Conservation (phyloP, 805 yeast species). For the Wickerhamiella dianesei region DNA sequence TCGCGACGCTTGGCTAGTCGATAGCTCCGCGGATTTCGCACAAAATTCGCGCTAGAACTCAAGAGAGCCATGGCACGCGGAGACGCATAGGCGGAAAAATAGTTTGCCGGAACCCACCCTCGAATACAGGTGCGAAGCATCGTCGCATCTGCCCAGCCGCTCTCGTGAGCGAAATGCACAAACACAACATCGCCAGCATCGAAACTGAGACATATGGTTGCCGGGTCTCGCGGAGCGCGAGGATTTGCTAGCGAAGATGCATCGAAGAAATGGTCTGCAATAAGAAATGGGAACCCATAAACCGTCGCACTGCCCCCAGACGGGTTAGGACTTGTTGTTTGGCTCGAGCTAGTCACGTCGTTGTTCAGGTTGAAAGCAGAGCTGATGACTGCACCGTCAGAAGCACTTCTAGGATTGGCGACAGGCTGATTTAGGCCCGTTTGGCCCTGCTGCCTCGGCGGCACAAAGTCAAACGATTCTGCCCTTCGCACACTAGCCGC, state of each 20-base stretch:
- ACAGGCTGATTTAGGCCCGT: background rate
- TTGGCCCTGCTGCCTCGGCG: background rate
- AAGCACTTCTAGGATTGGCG: background rate
- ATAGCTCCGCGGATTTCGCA: conserved; percentile 24
- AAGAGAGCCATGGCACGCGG: conserved; percentile 27
- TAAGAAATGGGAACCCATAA: conserved; percentile 22
- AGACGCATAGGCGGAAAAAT: conserved; percentile 27
- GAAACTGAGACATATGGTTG: conserved; percentile 25
- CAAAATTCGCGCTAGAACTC: conserved; percentile 25
- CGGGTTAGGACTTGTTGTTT: background rate
- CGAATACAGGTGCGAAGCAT: conserved; percentile 25
- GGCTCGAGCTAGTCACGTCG: background rate
- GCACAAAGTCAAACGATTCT: background rate
- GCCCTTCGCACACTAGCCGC: background rate
- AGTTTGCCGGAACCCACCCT: conserved; percentile 34
- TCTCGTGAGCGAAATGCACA: conserved; percentile 28
- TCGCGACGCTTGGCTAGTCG: conserved; percentile 5
- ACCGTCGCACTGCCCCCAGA: background rate
- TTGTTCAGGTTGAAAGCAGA: background rate
- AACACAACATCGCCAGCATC: conserved; percentile 26
- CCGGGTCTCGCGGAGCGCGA: conserved; percentile 21
- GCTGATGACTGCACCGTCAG: background rate
- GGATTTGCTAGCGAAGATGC: conserved; percentile 18
- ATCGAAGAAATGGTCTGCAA: conserved; percentile 26
- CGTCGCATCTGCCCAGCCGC: conserved; percentile 35